Base-by-base conservation (phyloP, 176 grass and related monocot genomes). In the Oryza nivara region DNA sequence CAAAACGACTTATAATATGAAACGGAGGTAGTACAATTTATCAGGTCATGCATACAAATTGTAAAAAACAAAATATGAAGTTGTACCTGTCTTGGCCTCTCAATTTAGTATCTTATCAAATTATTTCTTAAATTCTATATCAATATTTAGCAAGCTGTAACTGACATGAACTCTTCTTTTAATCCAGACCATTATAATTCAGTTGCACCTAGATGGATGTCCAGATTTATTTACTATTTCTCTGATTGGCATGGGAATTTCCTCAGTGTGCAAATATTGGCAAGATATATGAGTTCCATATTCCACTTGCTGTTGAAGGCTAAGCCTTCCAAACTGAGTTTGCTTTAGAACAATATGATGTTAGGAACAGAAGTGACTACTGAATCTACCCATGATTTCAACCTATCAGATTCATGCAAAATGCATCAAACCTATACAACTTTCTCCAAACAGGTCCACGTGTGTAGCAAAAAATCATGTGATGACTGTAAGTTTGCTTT, bases 371-470 rank as follows among this genome's bases (percentile, higher is more conserved):
- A 78, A 72, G 20, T 65, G 14, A 45, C 28, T 28, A 75, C 48
- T 15, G 2, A 26, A 22, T 25, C 74, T 36, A 45, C 66, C 60
- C 19, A 75, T 64, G 22, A 54, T 48, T 48, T 66, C 9, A 19
- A 14, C 16, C 10, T 68, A 73, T 30, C 41, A 49, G 47, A 20
- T 90, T 82, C 67, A 67, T 48, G 7, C 14, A 5, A 78, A 75
- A 72, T 25, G 23, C 45, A 63, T 35, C 11, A 26, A 66, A 23
- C 4, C 19, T 16, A 85, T 65, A 73, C 83, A n/a, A 35, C 5
- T 73, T 77, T 67, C 67, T 73, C 60, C 28, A 44, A 86, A 67
- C 46, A 68, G 74, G 65, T 48, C 73, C n/a, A 70, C 54, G 34
- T 45, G 72, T 28, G 36, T 79, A 46, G 67, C 22, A 66, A 77